These are phyloP conservation scores for Tolypocladium ovalisporum DNA, from an alignment of 2,329 filamentous ascomycete species.

Conservation along the genomic window DNA sequence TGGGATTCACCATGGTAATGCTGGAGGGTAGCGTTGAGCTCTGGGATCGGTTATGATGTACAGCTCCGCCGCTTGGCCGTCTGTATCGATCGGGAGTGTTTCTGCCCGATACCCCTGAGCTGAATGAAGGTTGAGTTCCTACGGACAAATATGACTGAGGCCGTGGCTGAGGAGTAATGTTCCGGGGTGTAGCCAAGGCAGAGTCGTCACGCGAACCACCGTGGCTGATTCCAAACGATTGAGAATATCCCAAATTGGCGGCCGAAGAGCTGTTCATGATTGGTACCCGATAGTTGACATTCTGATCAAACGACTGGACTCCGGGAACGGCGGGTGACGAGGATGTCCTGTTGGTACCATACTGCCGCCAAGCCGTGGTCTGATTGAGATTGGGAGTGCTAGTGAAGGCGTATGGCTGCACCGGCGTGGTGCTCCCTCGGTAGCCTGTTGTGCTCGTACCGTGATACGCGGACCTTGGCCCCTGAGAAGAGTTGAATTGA, in stretches of 20 bases:
- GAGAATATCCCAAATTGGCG: constrained; percentile 27
- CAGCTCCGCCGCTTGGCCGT: constrained; percentile 41
- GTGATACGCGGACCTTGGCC: constrained; percentile 18
- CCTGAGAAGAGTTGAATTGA: constrained; percentile 31
- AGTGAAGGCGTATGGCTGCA: constrained; percentile 70
- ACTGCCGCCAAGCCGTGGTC: constrained; percentile 39
- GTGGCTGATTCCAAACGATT: constrained; percentile 21
- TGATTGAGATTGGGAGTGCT: constrained; percentile 55
- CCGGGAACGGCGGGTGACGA: constrained; percentile 33
- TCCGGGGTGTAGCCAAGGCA: constrained; percentile 29
- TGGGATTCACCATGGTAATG: constrained; percentile 14
- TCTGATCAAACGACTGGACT: constrained; percentile 12
- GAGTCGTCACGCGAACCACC: constrained; percentile 43
- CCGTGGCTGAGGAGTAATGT: constrained; percentile 25
- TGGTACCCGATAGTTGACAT: constrained; percentile 9
- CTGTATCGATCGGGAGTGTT: constrained; percentile 68
- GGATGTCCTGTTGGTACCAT: constrained; percentile 34
- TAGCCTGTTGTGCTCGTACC: constrained; percentile 32
- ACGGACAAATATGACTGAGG: constrained; percentile 32
- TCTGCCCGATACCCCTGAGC: constrained; percentile 25
- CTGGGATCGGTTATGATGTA: constrained; percentile 25
- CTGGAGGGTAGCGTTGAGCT: constrained; percentile 20
- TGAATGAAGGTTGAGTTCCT: constrained; percentile 37
- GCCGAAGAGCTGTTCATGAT: constrained; percentile 25
- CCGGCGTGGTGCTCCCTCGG: constrained; percentile 44